phyloP scores from a whole-genome alignment of 2,329 filamentous ascomycete species.

The Thielaviopsis ethacetica region DNA sequence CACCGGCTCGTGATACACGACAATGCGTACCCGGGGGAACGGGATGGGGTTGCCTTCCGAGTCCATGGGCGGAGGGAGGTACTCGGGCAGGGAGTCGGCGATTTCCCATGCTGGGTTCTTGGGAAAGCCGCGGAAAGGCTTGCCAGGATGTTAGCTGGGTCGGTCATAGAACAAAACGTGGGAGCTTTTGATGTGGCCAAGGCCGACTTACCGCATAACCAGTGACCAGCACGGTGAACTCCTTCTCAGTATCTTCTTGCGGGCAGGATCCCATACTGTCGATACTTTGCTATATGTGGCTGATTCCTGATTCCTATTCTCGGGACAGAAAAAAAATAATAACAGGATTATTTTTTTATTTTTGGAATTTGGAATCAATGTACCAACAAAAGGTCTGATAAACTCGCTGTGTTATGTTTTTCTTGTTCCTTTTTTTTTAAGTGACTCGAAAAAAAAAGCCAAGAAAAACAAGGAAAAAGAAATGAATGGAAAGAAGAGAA shows the following conservation, averaged over 20 bases:
- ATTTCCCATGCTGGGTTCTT: constrained; percentile 75
- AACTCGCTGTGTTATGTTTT: too few species aligned
- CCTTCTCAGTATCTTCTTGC: constrained; percentile 20
- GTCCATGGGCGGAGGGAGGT: constrained; percentile 33
- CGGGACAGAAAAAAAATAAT: too few species aligned
- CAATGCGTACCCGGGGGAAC: constrained; percentile 37
- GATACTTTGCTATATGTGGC: background rate
- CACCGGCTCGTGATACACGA: constrained; percentile 49
- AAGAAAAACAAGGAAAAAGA: too few species aligned
- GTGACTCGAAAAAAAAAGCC: too few species aligned
- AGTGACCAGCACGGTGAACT: constrained; percentile 42
- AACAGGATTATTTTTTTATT: too few species aligned
- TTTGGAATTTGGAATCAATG: too few species aligned
- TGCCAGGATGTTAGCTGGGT: constrained; percentile 13
- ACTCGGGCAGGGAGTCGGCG: constrained; percentile 47
- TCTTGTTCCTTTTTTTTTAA: too few species aligned
- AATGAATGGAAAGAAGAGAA: too few species aligned
- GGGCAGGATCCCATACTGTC: background rate
- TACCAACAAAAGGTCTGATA: too few species aligned
- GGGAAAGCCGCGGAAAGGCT: constrained; percentile 64
- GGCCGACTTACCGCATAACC: constrained; percentile 38
- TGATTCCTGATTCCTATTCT: background rate
- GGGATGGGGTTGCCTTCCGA: background rate
- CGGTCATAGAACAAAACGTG: background rate
- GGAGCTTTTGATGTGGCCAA: constrained; percentile 1